phyloP scores from a whole-genome alignment of 192 early-diverging fungal species.

The Phlyctochytrium planicorne region DNA sequence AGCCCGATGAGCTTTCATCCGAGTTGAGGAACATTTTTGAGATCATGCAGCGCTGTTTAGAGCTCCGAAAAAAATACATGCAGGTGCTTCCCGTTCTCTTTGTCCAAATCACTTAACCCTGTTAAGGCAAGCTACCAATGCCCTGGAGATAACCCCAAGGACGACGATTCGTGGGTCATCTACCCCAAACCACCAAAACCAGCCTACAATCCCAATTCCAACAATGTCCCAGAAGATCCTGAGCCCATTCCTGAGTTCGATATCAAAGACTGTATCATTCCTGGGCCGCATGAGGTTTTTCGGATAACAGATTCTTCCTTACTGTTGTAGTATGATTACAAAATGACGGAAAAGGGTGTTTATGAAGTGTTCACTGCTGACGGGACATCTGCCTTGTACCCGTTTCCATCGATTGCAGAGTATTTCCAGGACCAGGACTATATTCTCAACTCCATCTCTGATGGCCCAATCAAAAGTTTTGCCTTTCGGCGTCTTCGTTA shows the following conservation, averaged over 20 bases:
- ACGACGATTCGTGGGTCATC: slow-evolving; percentile 73
- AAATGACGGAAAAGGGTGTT: slow-evolving; percentile 61
- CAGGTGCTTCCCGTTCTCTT: slow-evolving; percentile 33
- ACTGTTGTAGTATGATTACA: slow-evolving; percentile 24
- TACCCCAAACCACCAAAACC: slow-evolving; percentile 80
- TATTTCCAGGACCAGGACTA: slow-evolving; percentile 86
- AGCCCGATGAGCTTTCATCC: slow-evolving; percentile 50
- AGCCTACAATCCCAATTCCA: slow-evolving; percentile 16
- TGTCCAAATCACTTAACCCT: background rate
- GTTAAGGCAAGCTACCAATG: slow-evolving; percentile 52
- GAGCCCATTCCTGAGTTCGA: slow-evolving; percentile 35
- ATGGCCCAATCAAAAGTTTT: slow-evolving; percentile 92
- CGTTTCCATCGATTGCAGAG: slow-evolving; percentile 73
- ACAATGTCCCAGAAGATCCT: background rate
- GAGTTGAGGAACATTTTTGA: slow-evolving; percentile 66
- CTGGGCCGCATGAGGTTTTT: slow-evolving; percentile 25
- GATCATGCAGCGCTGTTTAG: slow-evolving; percentile 68
- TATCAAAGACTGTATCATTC: slow-evolving; percentile 39
- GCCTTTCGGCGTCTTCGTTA: slow-evolving; percentile 85
- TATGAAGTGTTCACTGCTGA: too few species aligned
- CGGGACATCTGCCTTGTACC: too few species aligned
- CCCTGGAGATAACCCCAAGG: slow-evolving; percentile 80
- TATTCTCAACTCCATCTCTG: slow-evolving; percentile 71
- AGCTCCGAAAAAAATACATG: slow-evolving; percentile 86
- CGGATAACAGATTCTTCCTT: too few species aligned